Conservation (phyloP, 768 basidiomycete genomes). For the Krasilnikovozyma curviuscula region DNA sequence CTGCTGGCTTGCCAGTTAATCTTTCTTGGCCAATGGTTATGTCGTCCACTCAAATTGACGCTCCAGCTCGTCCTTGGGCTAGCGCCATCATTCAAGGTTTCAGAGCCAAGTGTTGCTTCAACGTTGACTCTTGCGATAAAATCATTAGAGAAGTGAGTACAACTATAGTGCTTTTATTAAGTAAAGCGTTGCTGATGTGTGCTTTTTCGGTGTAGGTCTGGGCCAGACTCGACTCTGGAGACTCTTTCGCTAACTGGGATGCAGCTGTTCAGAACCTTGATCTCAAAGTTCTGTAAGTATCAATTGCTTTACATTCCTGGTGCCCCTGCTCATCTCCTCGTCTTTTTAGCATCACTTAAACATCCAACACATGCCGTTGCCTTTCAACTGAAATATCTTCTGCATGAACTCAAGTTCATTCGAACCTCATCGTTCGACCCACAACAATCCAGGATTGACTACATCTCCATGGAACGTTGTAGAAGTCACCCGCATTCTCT, state of each 20-base stretch:
- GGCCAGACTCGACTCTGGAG: constrained; percentile 13
- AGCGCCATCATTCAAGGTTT: constrained; percentile 21
- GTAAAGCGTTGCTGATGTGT: not conserved
- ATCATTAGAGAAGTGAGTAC: constrained; percentile 17
- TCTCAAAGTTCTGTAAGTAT: constrained; percentile 13
- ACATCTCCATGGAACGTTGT: no score
- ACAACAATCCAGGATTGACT: no score
- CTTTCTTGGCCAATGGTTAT: constrained; percentile 24
- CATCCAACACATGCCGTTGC: no score
- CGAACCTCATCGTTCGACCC: no score
- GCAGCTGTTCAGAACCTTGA: constrained; percentile 14
- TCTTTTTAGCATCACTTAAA: no score
- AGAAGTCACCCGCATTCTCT: no score
- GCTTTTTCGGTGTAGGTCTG: constrained; percentile 8
- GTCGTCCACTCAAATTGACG: constrained; percentile 15
- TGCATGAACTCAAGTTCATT: no score
- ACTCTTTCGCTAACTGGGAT: constrained; percentile 14
- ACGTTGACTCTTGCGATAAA: constrained; percentile 28
- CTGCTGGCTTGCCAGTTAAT: constrained; percentile 8
- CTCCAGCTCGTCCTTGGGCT: constrained; percentile 15
- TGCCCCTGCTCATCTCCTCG: no score
- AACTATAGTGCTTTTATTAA: not conserved
- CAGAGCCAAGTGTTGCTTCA: constrained; percentile 26
- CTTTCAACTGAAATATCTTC: no score
- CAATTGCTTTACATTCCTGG: no score